Evolutionary conservation across 2,329 filamentous ascomycete species (phyloP), one percentile per base, ranked within the genome.

Genomic region (Diaporthe australafricana): DNA sequence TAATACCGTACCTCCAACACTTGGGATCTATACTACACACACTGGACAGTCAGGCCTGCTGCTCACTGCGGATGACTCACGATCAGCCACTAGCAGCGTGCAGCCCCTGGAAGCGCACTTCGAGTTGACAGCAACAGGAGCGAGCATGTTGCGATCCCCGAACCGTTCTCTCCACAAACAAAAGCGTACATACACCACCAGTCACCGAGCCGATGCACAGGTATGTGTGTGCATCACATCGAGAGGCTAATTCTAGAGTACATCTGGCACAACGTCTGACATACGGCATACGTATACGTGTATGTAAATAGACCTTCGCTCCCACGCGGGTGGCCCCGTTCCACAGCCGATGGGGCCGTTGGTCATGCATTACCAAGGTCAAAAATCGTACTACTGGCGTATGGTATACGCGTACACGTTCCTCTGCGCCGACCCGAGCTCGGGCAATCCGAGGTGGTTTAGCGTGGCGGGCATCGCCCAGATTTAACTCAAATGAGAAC

Each of bases 321-420:
- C 42, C 38, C 25, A 14, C 16, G 17, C 40, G 40, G 40, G 8
- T 48, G 57, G 22, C 5, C 40, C 38, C 27, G 25, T 22, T 63
- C 57, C 57, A 27, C 32, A 32, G 42, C 9, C 57, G 40, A n/a
- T 47, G 57, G 57, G 40, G 40, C 57, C 57, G 40, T 32, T 35
- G n/a, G 12, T 63, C 57, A 48, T 47, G 57, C 57, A 22, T 48
- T 48, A 35, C 16, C 40, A 22, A 27, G 55, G 42, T 25, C 25
- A 48, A 47, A 32, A 17, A 38, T 22, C 40, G 27, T 63, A 48
- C 17, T 63, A 62, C 56, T n/a, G n/a, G n/a, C n/a, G n/a, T 35
- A 42, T 8, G 8, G 38, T 60, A 62, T 62, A 62, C 57, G 57
- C 57, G 57, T 62, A 62, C 57, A 47, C 11, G 20, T 22, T 20